phyloP scores from a whole-genome alignment of 2,329 filamentous ascomycete species.

The Mycosphaerelloides madeirae region DNA sequence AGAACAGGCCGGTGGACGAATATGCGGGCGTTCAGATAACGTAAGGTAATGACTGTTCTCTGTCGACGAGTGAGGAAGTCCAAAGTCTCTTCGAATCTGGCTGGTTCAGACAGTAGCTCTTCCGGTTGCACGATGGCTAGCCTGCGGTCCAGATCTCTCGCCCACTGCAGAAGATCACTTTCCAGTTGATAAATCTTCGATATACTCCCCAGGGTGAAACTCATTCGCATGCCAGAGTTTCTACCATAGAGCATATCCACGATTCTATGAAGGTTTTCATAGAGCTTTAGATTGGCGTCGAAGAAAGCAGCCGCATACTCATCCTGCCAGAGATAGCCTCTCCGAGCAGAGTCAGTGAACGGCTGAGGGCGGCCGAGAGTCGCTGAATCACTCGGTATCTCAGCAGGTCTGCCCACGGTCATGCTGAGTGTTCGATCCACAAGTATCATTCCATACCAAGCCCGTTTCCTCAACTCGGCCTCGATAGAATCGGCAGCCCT shows the following conservation, averaged over 20 bases:
- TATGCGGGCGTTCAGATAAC: slow-evolving; percentile 8
- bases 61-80: slow-evolving; percentile 4
- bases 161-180: slow-evolving; percentile 5
- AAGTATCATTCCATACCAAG: slow-evolving; percentile 5
- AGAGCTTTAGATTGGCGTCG: slow-evolving; percentile 5
- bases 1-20: slow-evolving; percentile 9
- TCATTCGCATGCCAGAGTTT: slow-evolving; percentile 4
- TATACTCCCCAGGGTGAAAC: slow-evolving; percentile 6
- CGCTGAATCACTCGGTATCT: neutral
- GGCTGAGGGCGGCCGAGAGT: slow-evolving; percentile 1
- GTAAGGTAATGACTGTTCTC: slow-evolving; percentile 7
- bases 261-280: neutral
- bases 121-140: neutral
- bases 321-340: slow-evolving; percentile 2
- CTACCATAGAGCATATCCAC: slow-evolving; percentile 6
- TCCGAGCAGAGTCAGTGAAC: slow-evolving; percentile 3
- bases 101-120: neutral
- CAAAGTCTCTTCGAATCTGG: neutral
- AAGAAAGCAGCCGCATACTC: slow-evolving; percentile 3
- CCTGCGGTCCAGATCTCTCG: neutral
- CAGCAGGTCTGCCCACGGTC: slow-evolving; percentile 5
- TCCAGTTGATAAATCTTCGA: slow-evolving; percentile 5
- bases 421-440: slow-evolving; percentile 7
- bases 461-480: slow-evolving; percentile 2
- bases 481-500: slow-evolving; percentile 5